phyloP scores from a whole-genome alignment of 371 early-diverging fungal genomes.

The Rhizopus microsporus region DNA sequence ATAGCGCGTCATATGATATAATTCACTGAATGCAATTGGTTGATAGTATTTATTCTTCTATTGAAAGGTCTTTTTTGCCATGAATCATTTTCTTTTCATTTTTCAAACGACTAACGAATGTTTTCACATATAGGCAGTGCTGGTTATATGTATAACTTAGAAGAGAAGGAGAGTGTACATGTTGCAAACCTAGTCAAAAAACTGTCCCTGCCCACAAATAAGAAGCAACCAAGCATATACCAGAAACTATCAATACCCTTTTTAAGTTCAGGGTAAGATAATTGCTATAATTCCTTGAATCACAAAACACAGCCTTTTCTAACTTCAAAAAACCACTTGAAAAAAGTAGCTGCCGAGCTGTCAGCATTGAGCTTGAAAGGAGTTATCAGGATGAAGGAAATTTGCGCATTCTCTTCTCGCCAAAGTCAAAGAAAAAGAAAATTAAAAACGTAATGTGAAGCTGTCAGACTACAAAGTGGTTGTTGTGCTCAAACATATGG shows the following conservation, averaged over 20 bases:
- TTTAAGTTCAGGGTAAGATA: constrained; percentile 21
- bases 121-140: constrained; percentile 20
- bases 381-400: constrained; percentile 13
- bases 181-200: constrained; percentile 15
- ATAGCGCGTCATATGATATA: too few species aligned
- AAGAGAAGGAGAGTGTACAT: constrained; percentile 17
- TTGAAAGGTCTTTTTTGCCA: constrained; percentile 2
- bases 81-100: constrained; percentile 11
- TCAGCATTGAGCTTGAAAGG: constrained; percentile 21
- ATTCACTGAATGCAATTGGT: too few species aligned
- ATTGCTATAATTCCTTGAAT: constrained; percentile 12
- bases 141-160: constrained; percentile 20
- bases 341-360: constrained; percentile 17
- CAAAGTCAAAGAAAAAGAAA: constrained; percentile 21
- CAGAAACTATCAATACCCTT: constrained; percentile 20
- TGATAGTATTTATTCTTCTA: too few species aligned
- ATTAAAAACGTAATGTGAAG: not conserved
- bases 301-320: constrained; percentile 17
- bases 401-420: constrained; percentile 22
- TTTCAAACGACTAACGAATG: constrained; percentile 12
- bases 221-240: constrained; percentile 9
- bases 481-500: too few species aligned
- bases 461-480: too few species aligned
- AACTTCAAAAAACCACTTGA: constrained; percentile 22
- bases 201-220: constrained; percentile 11